Base-by-base conservation (phyloP, 441 rosid genomes). In the Gossypium davidsonii region DNA sequence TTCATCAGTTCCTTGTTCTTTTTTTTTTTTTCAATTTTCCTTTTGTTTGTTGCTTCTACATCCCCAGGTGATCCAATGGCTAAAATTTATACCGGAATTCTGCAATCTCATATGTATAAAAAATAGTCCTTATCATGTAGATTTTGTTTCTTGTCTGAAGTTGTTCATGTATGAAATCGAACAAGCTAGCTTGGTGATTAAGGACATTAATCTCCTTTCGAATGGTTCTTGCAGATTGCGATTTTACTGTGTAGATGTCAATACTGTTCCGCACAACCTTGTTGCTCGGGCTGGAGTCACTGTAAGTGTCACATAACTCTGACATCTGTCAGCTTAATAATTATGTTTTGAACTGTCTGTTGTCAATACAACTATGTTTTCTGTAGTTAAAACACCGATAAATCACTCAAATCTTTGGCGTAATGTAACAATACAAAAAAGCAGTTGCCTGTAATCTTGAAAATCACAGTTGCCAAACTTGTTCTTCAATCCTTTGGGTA, bases 241-340 rank as follows among this genome's bases (percentile, higher is more conserved):
- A 75, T 90, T 94, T 84, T 90, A 85, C 76, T 79, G 86, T 60
- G 80, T 91, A 28, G 90, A 92, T 83, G 97, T 92, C 80, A 92
- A 94, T 83, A 72, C 84, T 55, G 92, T 92, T 76, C 89, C 97
- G 0, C 90, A 87, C 73, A 89, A 65, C 72, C 88, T 94, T 72
- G 94, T 94, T 28, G 66, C 89, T 67, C 88, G 74, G 73, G 97
- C 97, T 63, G 96, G 92, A 63, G 90, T 91, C 75, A 88, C 90
- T 58, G 97, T 92, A 87, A 89, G 89, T 84, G 74, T 62, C 49
- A 57, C 52, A 18, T 51, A 25, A 60, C 71, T 52, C 39, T 39
- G 42, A 65, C 14, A 23, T 74, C 72, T 44, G 55, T 42, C 70
- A 10, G 49, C 48, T 10, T 39, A 63, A 23, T 21, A 57, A 23